Percentiles rank a stretch among this genome's conserved stretches.
phyloP scores from a whole-genome alignment of 441 rosid species.

The Gossypium lobatum region DNA sequence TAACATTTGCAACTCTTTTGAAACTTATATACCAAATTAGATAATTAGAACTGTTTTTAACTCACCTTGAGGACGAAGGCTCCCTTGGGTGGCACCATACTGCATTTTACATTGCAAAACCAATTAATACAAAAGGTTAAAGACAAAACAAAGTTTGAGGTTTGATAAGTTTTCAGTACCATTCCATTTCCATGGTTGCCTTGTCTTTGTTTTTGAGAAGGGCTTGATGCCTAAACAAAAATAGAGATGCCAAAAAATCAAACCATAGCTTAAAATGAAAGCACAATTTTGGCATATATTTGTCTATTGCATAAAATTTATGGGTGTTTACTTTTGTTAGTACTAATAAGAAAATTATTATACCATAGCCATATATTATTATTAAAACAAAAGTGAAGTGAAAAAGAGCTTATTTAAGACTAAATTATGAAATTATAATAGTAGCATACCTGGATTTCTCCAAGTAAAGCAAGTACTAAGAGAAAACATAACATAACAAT shows the following conservation, averaged over 20 bases:
- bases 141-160: background rate
- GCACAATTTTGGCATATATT: too few relatives aligned
- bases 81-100: constrained; percentile 62
- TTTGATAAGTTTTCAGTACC: background rate
- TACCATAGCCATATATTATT: too few relatives aligned
- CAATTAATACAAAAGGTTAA: background rate
- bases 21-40: too few relatives aligned
- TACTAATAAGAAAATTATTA: too few relatives aligned
- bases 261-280: background rate
- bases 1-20: too few relatives aligned
- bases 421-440: background rate
- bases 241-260: too few relatives aligned
- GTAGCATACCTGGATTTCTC: constrained; percentile 11
- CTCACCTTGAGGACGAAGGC: constrained; percentile 70
- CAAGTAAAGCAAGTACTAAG: constrained; percentile 13
- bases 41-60: background rate
- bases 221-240: background rate
- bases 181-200: constrained; percentile 6
- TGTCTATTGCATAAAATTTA: too few relatives aligned
- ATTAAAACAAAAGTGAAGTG: too few relatives aligned
- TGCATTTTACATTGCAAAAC: constrained; percentile 9
- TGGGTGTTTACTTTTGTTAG: too few relatives aligned
- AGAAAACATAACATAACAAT: background rate
- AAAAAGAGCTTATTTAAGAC: background rate
- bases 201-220: background rate